Base-by-base conservation (phyloP, 1,284 basidiomycete genomes). In the Mycosarcoma mackinlayi region DNA sequence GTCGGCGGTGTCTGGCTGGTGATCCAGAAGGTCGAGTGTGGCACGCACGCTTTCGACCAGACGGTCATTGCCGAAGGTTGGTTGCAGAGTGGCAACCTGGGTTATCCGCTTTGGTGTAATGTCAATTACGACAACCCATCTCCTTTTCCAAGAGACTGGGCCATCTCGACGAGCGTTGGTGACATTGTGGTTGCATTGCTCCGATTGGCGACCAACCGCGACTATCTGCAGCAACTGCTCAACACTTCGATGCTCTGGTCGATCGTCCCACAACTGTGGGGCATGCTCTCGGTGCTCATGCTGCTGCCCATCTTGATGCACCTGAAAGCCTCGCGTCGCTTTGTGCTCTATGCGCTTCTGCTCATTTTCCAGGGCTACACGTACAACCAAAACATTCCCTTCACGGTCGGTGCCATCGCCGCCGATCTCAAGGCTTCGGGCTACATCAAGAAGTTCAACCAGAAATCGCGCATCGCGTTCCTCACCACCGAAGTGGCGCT, bases 221-320 rank as follows among this genome's bases (percentile, higher is more conserved):
- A 84, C 66, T 83, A 84, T 54, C 73, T 81, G 59, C 82, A 83
- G 70, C 84, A 84, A 78, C 78, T 84, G 49, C 73, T 73, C 46
- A 73, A 80, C 41, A 81, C 81, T n/a, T 83, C 82, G 38, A 83
- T 83, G 46, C 75, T 84, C 6, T 84, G 84, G 83, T 80, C 84
- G 14, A 84, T 83, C 4, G 83, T 83, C 62, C 82, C 84, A 41
- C 84, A 84, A 69, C 80, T 84, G 51, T 84, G 84, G 84, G 84
- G 84, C 13, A 83, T 83, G 53, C 77, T 84, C 41, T 76, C 83
- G 50, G 83, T 83, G 53, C 81, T 84, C 51, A 83, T 84, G 73
- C 73, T 84, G 37, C 78, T 82, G 59, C 81, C 80, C 11, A 78
- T 80, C 38, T 73, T 83, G 40, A 83, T 83, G 38, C 79, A 80